Percentiles rank a stretch among this genome's conserved stretches.
phyloP scores from a whole-genome alignment of 176 grass and related monocot species.

The Aegilops bicornis region DNA sequence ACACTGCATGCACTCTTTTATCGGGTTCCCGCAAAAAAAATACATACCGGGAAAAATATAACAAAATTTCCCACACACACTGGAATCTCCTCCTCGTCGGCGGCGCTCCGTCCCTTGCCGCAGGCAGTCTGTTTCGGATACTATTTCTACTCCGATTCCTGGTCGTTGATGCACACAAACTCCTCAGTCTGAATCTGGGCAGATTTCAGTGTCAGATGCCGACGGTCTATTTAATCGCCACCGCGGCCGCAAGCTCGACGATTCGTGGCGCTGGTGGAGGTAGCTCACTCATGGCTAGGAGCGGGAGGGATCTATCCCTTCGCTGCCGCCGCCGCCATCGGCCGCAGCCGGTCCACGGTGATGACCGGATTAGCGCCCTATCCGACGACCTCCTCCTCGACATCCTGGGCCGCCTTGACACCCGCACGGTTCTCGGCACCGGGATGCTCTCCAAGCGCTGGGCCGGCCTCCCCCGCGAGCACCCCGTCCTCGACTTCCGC shows the following conservation, averaged over 20 bases:
- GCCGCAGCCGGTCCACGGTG: too few relatives aligned
- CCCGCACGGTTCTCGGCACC: neutral
- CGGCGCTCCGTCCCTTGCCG: neutral
- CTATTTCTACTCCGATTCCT: neutral
- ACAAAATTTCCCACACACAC: too few relatives aligned
- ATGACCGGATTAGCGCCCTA: neutral
- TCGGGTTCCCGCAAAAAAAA: too few relatives aligned
- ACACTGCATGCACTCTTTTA: too few relatives aligned
- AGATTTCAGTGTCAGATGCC: neutral
- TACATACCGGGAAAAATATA: too few relatives aligned
- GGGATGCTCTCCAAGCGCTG: neutral
- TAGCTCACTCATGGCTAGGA: too few relatives aligned
- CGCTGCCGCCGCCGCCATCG: too few relatives aligned
- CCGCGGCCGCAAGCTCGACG: neutral
- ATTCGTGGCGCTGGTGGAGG: too few relatives aligned
- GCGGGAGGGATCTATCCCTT: too few relatives aligned
- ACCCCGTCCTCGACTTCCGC: neutral
- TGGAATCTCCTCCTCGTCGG: neutral
- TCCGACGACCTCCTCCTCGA: neutral
- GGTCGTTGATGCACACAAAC: neutral
- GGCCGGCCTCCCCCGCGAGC: neutral
- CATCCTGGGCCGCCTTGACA: neutral
- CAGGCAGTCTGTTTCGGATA: neutral
- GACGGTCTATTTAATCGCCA: neutral
- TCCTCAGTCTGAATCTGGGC: neutral